Evolutionary conservation across 108 stramenopile species (phyloP), one percentile per base, ranked within the genome.

Genomic region (Fragilaria crotonensis): DNA sequence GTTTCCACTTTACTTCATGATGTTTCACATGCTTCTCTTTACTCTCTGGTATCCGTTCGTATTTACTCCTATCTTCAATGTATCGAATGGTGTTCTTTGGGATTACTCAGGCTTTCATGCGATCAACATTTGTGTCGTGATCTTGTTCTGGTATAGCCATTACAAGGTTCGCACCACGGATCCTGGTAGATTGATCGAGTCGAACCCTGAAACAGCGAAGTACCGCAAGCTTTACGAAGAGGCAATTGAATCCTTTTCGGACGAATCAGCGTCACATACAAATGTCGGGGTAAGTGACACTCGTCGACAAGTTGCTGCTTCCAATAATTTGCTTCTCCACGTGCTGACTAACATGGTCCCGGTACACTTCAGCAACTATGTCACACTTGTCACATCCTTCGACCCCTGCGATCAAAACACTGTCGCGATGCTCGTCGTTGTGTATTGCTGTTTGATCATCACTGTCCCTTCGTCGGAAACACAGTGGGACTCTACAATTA

Each of bases 401-500:
- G 83, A 32, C 98, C 97, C n/a, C 66, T 87, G 9, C 82, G 97
- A 45, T 92, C 95, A 36, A 98, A 98, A 64, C 97, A 99, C 73
- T 95, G 94, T 66, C 78, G 93, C 19, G 85, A 84, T 41, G 71
- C 75, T 21, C 59, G 88, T 28, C 69, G 84, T 54, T 99, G 99
- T 64, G 90, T 98, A 21, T 68, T 91, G 22, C 30, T 87, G 44
- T 99, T 98, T 76, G 99, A 99, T 73, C 99, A 99, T 73, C 95
- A 96, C 75, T 99, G 99, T 66, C 97, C 36, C 19, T 99, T 96
- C 63, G 89, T 98, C 21, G 93, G 93, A 59, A 90, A 85, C 48
- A 94, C 91, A 26, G 76, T 99, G 19, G 98, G 97, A 30, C 72
- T 90, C 14, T 83, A 89, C 78, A 99, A 98, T 64, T 99, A 99